These are phyloP conservation scores for Aleurites moluccanus DNA, from an alignment of 441 rosid genomes.

Conservation along the genomic window DNA sequence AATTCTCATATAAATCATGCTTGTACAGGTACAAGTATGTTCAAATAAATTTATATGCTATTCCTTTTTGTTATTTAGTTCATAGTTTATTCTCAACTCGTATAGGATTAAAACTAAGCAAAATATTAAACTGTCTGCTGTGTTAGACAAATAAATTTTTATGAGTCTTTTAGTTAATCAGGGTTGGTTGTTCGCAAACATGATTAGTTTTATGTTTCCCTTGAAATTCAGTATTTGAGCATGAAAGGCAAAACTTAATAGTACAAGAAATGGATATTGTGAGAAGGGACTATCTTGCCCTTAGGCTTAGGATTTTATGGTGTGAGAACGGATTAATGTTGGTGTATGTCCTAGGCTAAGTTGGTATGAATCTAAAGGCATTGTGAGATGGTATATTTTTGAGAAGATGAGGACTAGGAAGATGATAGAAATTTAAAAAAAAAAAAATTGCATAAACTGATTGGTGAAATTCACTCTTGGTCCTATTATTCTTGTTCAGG, in stretches of 20 bases:
- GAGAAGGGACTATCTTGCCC: not conserved
- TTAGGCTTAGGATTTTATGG: not conserved
- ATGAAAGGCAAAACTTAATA: not conserved
- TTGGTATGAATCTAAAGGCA: not conserved
- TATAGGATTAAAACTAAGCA: not conserved
- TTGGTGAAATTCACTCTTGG: conserved; percentile 10
- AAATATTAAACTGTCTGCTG: not conserved
- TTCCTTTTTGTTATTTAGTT: not conserved
- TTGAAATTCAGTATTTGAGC: not conserved
- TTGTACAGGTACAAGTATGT: not conserved
- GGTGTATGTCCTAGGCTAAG: not conserved
- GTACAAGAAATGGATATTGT: not conserved
- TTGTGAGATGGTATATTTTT: too few species aligned
- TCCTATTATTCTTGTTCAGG: conserved; percentile 41
- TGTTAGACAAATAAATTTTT: too few species aligned
- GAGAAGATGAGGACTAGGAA: not conserved
- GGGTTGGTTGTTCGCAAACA: not conserved
- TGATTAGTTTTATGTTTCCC: not conserved
- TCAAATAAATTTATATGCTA: too few species aligned
- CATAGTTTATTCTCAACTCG: not conserved
- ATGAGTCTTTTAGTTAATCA: not conserved
- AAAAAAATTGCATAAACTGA: not conserved
- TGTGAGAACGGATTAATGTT: not conserved
- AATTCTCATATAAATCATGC: not conserved
- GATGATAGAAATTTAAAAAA: not conserved